Conservation (phyloP, 208 protist genomes). For the Trypanosoma scelopori region DNA sequence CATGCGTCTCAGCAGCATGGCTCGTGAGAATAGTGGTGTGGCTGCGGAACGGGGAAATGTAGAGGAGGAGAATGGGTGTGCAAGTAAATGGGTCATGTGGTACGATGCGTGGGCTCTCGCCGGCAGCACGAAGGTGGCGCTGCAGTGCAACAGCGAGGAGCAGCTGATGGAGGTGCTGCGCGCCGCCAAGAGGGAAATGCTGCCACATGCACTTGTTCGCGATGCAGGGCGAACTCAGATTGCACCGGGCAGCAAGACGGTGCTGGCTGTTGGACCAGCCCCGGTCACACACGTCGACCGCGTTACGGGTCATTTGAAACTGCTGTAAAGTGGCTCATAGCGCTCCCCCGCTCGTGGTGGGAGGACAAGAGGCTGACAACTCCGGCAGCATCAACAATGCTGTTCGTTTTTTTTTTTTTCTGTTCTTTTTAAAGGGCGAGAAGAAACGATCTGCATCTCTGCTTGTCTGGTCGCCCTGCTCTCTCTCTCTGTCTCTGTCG, state of each 20-base stretch:
- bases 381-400: no score
- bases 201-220: conserved; percentile 79
- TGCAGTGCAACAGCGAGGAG: conserved; percentile 78
- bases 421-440: no score
- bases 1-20: conserved; percentile 29
- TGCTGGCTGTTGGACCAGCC: conserved; percentile 86
- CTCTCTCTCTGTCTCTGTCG: no score
- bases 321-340: conserved; percentile 59
- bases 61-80: neutral
- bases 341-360: neutral
- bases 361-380: no score
- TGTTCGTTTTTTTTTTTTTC: conserved; percentile 6
- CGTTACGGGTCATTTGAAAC: conserved; percentile 88
- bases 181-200: conserved; percentile 37
- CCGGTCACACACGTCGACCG: conserved; percentile 77
- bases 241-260: conserved; percentile 86
- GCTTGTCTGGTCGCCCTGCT: no score
- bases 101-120: conserved; percentile 65
- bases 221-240: conserved; percentile 95
- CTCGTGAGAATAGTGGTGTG: neutral
- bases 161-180: conserved; percentile 50
- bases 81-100: conserved; percentile 50
- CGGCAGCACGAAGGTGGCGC: conserved; percentile 78
- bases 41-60: neutral
- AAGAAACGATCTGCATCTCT: no score